Percentiles rank a stretch among this genome's conserved stretches.
These are phyloP conservation scores for Coniochaeta ligniaria DNA, from an alignment of 2,329 filamentous ascomycete species.

Conservation along the genomic window DNA sequence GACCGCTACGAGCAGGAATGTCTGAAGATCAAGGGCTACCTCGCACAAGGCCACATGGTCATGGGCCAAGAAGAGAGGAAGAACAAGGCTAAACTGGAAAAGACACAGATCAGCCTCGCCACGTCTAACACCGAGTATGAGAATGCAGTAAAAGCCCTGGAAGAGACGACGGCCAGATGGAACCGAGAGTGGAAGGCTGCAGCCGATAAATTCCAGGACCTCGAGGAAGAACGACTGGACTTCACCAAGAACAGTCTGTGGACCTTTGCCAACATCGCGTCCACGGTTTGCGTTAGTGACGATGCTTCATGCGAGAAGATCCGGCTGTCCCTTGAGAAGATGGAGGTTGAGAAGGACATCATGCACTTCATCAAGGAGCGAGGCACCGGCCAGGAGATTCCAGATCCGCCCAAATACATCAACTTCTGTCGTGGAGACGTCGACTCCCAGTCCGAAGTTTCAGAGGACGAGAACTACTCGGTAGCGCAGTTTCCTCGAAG, in stretches of 20 bases:
- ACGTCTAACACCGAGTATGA: constrained; percentile 92
- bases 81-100: constrained; percentile 97
- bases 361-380: constrained; percentile 76
- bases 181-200: constrained; percentile 98
- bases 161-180: constrained; percentile 93
- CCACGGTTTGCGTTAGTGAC: constrained; percentile 95
- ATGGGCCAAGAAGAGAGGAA: constrained; percentile 99
- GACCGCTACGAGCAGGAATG: constrained; percentile 98
- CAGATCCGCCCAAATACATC: constrained; percentile 95
- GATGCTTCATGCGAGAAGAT: constrained; percentile 97
- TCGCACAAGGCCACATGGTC: constrained; percentile 98
- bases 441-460: constrained; percentile 74
- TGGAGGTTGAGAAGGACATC: constrained; percentile 97
- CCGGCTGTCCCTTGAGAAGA: constrained; percentile 83
- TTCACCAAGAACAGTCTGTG: constrained; percentile 97
- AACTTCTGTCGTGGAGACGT: constrained; percentile 92
- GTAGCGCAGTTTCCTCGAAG: constrained; percentile 93
- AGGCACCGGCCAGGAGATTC: constrained; percentile 95
- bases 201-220: constrained; percentile 97
- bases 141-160: constrained; percentile 80
- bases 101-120: constrained; percentile 93
- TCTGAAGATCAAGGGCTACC: constrained; percentile 95
- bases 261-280: constrained; percentile 96
- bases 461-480: constrained; percentile 84
- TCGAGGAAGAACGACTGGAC: constrained; percentile 94